Evolutionary conservation across 225 moss, liverwort and hornwort species (phyloP).

Genomic region (Thuidium tamariscinum): DNA sequence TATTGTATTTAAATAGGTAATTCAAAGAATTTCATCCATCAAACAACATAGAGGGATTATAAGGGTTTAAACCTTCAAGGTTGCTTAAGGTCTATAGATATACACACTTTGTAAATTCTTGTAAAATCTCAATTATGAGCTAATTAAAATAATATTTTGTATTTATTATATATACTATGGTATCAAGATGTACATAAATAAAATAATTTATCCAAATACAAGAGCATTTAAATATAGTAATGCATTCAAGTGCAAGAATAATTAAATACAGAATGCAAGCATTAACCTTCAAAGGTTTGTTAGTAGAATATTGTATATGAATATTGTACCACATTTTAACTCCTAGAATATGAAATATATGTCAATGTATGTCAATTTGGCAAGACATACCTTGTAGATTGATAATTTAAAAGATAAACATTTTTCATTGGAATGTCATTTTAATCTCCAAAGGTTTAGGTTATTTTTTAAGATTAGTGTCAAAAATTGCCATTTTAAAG

Average conservation of each 20-base stretch:
- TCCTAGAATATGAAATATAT: background rate
- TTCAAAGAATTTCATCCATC: background rate
- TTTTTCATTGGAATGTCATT: background rate
- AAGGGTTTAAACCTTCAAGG: background rate
- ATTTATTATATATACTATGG: background rate
- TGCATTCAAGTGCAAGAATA: too few species aligned
- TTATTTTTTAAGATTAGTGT: background rate
- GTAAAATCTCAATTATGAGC: background rate
- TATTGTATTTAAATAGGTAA: background rate
- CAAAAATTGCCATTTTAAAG: background rate
- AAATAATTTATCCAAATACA: background rate
- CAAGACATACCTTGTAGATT: background rate
- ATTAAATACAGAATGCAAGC: background rate
- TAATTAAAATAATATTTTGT: background rate
- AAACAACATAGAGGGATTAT: background rate
- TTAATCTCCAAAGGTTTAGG: accelerated
- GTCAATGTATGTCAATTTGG: too few species aligned
- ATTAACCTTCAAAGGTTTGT: background rate
- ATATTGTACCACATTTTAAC: background rate
- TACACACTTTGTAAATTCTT: background rate
- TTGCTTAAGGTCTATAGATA: background rate
- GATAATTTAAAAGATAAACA: background rate
- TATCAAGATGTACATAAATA: background rate
- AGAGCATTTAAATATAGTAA: too few species aligned
- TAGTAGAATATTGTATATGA: accelerated